Percentiles rank a stretch among this genome's conserved stretches.
Conservation (phyloP, 441 rosid genomes). For the Populus hybrid region DNA sequence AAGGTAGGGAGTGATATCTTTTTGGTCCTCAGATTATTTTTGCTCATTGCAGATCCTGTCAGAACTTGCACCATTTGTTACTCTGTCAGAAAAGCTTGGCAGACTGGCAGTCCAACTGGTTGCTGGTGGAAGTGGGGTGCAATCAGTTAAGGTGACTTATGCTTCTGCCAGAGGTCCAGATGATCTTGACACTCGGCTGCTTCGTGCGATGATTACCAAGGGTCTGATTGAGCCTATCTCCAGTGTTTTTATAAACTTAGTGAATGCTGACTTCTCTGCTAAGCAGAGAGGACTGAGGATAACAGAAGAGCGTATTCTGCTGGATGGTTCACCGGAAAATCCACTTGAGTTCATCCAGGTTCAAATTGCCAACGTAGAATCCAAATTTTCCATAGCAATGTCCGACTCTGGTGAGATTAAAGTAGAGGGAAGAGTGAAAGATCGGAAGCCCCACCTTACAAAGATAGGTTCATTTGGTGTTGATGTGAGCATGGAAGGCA, state of each 20-base stretch:
- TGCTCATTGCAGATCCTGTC: constrained; percentile 74
- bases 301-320: constrained; percentile 60
- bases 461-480: constrained; percentile 81
- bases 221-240: constrained; percentile 92
- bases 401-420: constrained; percentile 66
- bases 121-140: constrained; percentile 84
- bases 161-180: constrained; percentile 71
- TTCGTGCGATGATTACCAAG: constrained; percentile 87
- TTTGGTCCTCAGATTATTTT: constrained; percentile 68
- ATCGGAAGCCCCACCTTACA: constrained; percentile 70
- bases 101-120: constrained; percentile 82
- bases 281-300: constrained; percentile 86
- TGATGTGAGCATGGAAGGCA: constrained; percentile 93
- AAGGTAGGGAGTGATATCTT: constrained; percentile 33
- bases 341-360: constrained; percentile 77
- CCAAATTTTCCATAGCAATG: constrained; percentile 75
- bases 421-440: constrained; percentile 80
- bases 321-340: constrained; percentile 68
- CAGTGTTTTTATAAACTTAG: constrained; percentile 66
- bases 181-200: constrained; percentile 84
- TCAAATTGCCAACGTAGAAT: constrained; percentile 69
- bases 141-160: constrained; percentile 65
- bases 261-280: constrained; percentile 86
- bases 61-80: constrained; percentile 75
- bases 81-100: constrained; percentile 79